Evolutionary conservation across 345 rosid genomes (phyloP), one percentile per base, ranked within the genome.

Genomic region (Eucalyptus urophylla): DNA sequence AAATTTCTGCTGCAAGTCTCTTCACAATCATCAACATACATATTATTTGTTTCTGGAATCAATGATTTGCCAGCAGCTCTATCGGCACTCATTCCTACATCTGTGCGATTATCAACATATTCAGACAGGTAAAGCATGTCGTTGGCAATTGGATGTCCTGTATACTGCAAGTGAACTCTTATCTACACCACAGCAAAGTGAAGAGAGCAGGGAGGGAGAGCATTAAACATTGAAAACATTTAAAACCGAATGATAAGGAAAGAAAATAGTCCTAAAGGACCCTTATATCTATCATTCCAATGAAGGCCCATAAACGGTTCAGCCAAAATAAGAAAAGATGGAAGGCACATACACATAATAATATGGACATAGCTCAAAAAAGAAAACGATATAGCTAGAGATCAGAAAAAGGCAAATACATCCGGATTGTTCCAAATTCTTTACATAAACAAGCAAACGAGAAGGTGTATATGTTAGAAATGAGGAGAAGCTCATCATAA

Each of bases 91-190:
- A 86, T 90, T 86, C 93, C 94, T 65, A 89, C 91, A 37, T 88
- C 89, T 53, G 92, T 90, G 49, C 93, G 92, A 91, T 91, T 89
- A 87, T 90, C 87, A 54, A 87, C 92, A 53, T 92, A 54, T 86
- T 91, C 93, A 76, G 92, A 92, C 31, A 96, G 95, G 92, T 96
- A 98, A 90, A 97, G 99, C 76, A 91, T 90, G 91, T 97, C 99
- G 88, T 98, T 98, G 65, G 96, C 99, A 92, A 98, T 98, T 67
- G 98, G 98, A 94, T 98, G 95, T 45, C 99, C 99, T 1, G 92
- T 92, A 87, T 92, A 91, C 87, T 96, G 95, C 94, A 98, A 92
- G 94, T 98, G 99, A 87, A 95, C 99, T 51, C 99, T 97, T 90
- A 98, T 97, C 99, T 97, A 89, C 94, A 80, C 67, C 81, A 89